phyloP scores from a whole-genome alignment of 441 rosid genomes.

The Euphorbia schlechtendalii region DNA sequence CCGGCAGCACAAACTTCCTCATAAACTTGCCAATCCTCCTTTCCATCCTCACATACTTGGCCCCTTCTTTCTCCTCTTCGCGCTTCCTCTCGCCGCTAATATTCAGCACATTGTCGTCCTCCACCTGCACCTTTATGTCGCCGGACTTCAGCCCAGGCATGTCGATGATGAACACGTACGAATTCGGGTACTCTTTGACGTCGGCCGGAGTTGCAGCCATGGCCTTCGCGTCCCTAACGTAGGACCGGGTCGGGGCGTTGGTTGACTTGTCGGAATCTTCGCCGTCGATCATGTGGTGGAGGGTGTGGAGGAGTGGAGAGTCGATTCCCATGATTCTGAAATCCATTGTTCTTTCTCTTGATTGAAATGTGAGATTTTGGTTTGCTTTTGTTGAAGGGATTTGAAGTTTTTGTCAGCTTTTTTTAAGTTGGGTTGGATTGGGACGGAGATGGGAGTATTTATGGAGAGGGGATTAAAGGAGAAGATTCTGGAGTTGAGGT shows the following conservation, averaged over 20 bases:
- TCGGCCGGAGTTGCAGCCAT: constrained; percentile 60
- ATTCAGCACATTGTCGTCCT: constrained; percentile 43
- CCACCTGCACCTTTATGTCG: constrained; percentile 53
- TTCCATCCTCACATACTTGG: constrained; percentile 75
- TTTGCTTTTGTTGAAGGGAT: too few relatives aligned
- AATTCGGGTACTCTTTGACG: constrained; percentile 40
- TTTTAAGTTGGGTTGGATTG: too few relatives aligned
- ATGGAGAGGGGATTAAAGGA: too few relatives aligned
- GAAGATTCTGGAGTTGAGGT: too few relatives aligned
- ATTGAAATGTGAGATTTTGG: not conserved
- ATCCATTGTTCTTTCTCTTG: constrained; percentile 25
- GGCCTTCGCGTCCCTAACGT: constrained; percentile 46
- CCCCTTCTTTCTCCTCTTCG: constrained; percentile 54
- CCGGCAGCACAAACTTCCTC: constrained; percentile 79
- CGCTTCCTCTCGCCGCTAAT: constrained; percentile 55
- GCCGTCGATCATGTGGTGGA: constrained; percentile 25
- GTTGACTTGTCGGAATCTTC: constrained; percentile 23
- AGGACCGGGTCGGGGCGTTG: constrained; percentile 33
- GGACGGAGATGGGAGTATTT: too few relatives aligned
- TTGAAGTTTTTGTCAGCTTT: too few relatives aligned
- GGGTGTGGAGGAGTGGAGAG: constrained; percentile 26
- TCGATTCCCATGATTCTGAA: constrained; percentile 33
- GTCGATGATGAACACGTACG: constrained; percentile 46
- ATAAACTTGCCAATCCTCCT: constrained; percentile 71
- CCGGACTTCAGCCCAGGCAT: constrained; percentile 53